Evolutionary conservation across 176 grass and related monocot species (phyloP), one percentile per base, ranked within the genome.

Genomic region (Oryza rufipogon): DNA sequence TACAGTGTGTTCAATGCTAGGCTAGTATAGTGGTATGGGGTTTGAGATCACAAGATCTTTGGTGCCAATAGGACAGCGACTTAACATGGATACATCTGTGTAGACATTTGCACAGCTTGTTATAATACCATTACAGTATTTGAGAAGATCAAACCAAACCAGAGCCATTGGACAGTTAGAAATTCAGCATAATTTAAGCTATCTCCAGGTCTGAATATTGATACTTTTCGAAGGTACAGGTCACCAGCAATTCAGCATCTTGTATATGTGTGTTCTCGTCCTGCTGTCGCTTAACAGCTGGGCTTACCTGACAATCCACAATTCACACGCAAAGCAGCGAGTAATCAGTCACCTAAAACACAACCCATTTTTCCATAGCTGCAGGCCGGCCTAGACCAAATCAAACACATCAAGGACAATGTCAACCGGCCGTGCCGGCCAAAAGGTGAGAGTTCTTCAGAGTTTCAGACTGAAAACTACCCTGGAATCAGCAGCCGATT

Each of bases 101-200:
- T 39, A 58, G 19, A 39, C 12, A 76, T 38, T 34, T 8, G 26
- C 16, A 60, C 63, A 71, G 28, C 64, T 34, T 49, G 28, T 4
- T 19, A 23, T 23, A 46, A 64, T 23, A 45, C 10, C 12, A 25
- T 22, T 73, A 33, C 11, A 26, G 14, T 12, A 20, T 32, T 49
- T 49, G 28, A 66, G 66, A 78, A 4, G 33, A 67, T 79, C 68
- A 19, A 39, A 83, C 12, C 36, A 33, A 48, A 81, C 46, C 46
- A 67, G 61, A 67, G 61, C 75, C 63, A 63, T 15, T 65, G 26
- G 84, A 61, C 39, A 32, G 88, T 77, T 82, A 42, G 34, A 79
- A 48, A 79, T 17, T 68, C 61, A 11, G 9, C 80, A 69, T 90
- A 86, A 51, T 75, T 87, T 90, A 90, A 84, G 84, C 38, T 80